Base-by-base conservation (phyloP, 2,329 filamentous ascomycete genomes). In the Xylariales sp. region DNA sequence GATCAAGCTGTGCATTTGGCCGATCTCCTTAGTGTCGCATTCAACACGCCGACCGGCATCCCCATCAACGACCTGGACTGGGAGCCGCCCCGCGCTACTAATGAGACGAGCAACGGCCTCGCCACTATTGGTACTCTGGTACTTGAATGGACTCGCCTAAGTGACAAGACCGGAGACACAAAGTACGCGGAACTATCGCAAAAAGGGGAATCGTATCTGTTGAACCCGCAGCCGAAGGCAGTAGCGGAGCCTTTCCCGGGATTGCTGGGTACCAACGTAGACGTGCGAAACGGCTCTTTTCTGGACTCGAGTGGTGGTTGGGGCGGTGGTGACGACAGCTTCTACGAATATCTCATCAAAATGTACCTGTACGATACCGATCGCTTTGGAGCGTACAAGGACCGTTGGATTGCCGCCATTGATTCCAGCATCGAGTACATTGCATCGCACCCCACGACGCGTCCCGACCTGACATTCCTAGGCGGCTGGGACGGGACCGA, bases 341-440 rank as follows among this genome's bases (percentile, higher is more conserved):
- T 84, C 65, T 95, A 94, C 65, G 88, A 94, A 64, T 94, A 94
- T 55, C 75, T 95, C 22, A 83, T 95, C 61, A 95, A 95, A 69
- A 91, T 93, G 86, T 94, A 82, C 54, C 63, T 91, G 41, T 94
- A 94, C 59, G 84, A 91, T 56, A 71, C 78, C 0, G 51, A 60
- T 5, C 72, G 78, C 3, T 94, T 86, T 53, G 62, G 55, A 2
- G 47, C 61, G 3, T 88, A 91, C 65, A 80, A 73, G 53, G 82
- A 90, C 48, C 78, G 80, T 35, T 95, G 88, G 88, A 65, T 87
- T 31, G 57, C 71, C 1, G 88, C 88, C 2, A 85, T 82, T 39
- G 82, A 94, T 51, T 88, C 84, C 5, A 82, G 81, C 5, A 91
- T 93, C 35, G 60, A 74, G 44, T 71, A 88, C 53, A 73, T 95